Evolutionary conservation across 2,329 filamentous ascomycete species (phyloP), one percentile per base, ranked within the genome.

Genomic region (Fonsecaea nubica): DNA sequence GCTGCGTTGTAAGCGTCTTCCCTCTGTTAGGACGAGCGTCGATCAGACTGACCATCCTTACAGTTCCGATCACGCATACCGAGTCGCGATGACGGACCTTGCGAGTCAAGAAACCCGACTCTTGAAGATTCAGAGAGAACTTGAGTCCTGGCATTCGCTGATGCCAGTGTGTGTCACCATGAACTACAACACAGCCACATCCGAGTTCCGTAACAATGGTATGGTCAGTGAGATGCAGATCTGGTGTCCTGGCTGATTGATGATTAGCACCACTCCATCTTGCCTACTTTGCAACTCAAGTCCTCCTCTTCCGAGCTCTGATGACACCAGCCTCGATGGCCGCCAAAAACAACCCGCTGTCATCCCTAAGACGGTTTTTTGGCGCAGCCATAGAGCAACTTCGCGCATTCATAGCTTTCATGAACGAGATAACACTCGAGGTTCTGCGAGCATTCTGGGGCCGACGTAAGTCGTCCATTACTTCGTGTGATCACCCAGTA

Each of bases 281-380:
- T 0, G 75, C 79, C 0, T 82, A 77, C 58, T 81, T 80, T 38
- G 78, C 81, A 32, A 73, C 77, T 2, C 77, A 82, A 55, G 78
- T 79, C 1, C 75, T 84, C 0, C 74, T 81, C 6, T 80, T 79
- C 54, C 76, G 82, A 3, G 81, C 80, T 0, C 74, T 84, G 1
- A 83, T 83, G 80, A 78, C 77, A 13, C 82, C 82, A 4, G 80
- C 81, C 0, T 82, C 79, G 1, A 79, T 77, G 58, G 75, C 74
- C 1, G 77, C 81, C 6, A 82, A 82, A 35, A 80, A 81, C 12
- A 74, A 78, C 35, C 72, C 75, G 2, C 80, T 63, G n/a, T 74
- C 73, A n/a, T 64, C 67, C 9, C 65, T 74, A 7, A 67, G 70
- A 32, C 66, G 71, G 3, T 68, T 68, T 55, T 73, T 75, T 58